Evolutionary conservation across 2,329 filamentous ascomycete species (phyloP).

Genomic region (Madurella mycetomatis): DNA sequence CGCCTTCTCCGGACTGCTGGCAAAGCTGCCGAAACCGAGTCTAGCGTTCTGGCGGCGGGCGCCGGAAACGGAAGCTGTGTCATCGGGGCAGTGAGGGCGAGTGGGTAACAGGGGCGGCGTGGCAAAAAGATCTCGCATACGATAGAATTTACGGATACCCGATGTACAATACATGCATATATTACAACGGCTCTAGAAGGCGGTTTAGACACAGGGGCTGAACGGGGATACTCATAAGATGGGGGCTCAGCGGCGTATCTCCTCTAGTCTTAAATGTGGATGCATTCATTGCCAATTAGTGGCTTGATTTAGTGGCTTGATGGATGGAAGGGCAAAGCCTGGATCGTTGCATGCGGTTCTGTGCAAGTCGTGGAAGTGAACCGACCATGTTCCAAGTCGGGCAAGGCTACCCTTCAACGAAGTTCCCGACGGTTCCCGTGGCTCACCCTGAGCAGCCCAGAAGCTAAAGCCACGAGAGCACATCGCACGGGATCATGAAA

Average conservation of each 20-base stretch:
- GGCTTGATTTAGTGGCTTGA: no score
- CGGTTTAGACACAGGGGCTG: background rate
- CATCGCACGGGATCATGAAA: background rate
- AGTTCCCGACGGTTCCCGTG: no score
- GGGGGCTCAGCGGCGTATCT: no score
- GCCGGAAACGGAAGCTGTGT: background rate
- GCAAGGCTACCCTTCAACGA: no score
- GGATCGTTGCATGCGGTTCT: no score
- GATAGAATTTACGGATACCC: no score
- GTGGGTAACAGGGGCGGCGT: background rate
- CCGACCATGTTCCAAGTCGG: no score
- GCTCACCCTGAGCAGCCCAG: background rate
- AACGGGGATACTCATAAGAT: background rate
- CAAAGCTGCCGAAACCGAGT: background rate
- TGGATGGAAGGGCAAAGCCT: no score
- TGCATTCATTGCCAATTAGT: no score
- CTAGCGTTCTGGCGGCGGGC: background rate
- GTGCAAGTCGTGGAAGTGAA: no score
- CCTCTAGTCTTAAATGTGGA: no score
- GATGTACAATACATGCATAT: background rate
- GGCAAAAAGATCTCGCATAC: no score
- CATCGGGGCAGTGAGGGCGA: background rate
- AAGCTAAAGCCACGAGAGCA: background rate
- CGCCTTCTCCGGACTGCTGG: slow-evolving; percentile 1
- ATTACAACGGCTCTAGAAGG: slow-evolving; percentile 1